A percentile compares a stretch with the other conserved stretches of the same genome.
Evolutionary conservation across 345 rosid species (phyloP).

Genomic region (Carallia pectinifolia): DNA sequence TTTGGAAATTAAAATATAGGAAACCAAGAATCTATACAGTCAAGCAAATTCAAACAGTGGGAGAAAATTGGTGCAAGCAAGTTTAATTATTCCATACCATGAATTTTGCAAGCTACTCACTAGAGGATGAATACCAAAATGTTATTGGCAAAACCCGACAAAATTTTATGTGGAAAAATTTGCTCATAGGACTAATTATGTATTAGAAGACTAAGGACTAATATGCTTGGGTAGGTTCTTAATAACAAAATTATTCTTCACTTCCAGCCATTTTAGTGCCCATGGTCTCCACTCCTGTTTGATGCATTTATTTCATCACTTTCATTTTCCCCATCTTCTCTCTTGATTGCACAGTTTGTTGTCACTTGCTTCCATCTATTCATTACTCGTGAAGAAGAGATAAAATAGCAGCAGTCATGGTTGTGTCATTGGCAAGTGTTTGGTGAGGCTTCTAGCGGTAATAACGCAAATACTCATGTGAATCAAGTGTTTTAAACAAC

Average conservation of each 20-base stretch:
- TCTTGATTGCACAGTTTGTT: conserved; percentile 55
- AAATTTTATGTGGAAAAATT: not conserved
- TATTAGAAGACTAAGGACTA: conserved; percentile 22
- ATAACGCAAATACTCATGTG: conserved; percentile 78
- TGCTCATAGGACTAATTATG: not conserved
- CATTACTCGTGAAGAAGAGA: not conserved
- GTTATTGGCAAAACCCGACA: not conserved
- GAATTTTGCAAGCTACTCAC: too few species aligned
- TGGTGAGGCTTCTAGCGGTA: conserved; percentile 93
- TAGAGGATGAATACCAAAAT: too few species aligned
- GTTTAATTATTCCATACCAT: too few species aligned
- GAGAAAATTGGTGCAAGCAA: too few species aligned
- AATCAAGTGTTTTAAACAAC: conserved; percentile 66
- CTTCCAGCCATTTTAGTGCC: conserved; percentile 71
- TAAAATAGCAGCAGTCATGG: conserved; percentile 53
- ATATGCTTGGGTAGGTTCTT: conserved; percentile 72
- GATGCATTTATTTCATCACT: conserved; percentile 63
- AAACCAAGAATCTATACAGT: too few species aligned
- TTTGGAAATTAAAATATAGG: too few species aligned
- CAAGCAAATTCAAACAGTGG: too few species aligned
- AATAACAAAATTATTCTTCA: conserved; percentile 39
- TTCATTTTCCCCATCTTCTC: conserved; percentile 74
- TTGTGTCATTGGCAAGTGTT: conserved; percentile 46
- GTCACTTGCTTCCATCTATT: too few species aligned
- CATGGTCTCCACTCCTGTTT: conserved; percentile 61